phyloP scores from a whole-genome alignment of 2,329 filamentous ascomycete genomes.

The Diaporthe helianthi region DNA sequence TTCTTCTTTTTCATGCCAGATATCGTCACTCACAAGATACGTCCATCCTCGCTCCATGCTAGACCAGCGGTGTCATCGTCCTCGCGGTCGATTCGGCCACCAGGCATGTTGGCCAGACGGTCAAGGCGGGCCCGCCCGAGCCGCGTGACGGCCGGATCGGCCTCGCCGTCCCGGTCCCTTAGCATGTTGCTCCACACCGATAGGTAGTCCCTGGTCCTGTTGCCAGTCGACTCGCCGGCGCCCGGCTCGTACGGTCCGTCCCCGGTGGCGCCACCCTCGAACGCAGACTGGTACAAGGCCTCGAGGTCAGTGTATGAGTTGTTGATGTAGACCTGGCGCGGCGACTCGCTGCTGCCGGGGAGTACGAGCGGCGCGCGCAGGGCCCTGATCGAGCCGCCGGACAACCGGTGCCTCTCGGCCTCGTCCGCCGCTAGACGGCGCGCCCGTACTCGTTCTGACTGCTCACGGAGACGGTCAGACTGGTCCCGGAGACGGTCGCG shows the following conservation, averaged over 20 bases:
- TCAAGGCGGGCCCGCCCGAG: slow-evolving; percentile 25
- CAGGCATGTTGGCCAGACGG: slow-evolving; percentile 25
- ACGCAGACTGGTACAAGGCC: slow-evolving; percentile 27
- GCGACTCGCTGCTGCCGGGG: slow-evolving; percentile 15
- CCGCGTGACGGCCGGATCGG: slow-evolving; percentile 10
- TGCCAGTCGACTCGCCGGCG: slow-evolving; percentile 20
- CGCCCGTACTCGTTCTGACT: slow-evolving; percentile 33
- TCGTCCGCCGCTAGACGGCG: slow-evolving; percentile 26
- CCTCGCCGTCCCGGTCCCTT: slow-evolving; percentile 28
- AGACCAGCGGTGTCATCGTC: slow-evolving; percentile 67
- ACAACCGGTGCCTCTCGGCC: slow-evolving; percentile 20
- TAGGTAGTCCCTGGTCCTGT: slow-evolving; percentile 29
- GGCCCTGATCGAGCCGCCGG: slow-evolving; percentile 9
- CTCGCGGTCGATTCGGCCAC: slow-evolving; percentile 42
- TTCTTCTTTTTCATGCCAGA: too few species aligned
- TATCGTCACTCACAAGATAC: slow-evolving; percentile 58
- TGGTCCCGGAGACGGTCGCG: slow-evolving; percentile 44
- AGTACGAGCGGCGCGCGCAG: slow-evolving; percentile 21
- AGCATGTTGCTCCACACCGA: slow-evolving; percentile 34
- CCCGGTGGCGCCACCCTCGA: slow-evolving; percentile 10
- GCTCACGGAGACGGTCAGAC: slow-evolving; percentile 36
- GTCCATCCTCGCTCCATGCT: slow-evolving; percentile 68
- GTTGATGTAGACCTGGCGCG: slow-evolving; percentile 22
- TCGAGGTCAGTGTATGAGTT: slow-evolving; percentile 30
- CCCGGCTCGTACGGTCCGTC: slow-evolving; percentile 26